These are phyloP conservation scores for Rauvolfia tetraphylla DNA, from an alignment of 257 asterid species.

Conservation along the genomic window DNA sequence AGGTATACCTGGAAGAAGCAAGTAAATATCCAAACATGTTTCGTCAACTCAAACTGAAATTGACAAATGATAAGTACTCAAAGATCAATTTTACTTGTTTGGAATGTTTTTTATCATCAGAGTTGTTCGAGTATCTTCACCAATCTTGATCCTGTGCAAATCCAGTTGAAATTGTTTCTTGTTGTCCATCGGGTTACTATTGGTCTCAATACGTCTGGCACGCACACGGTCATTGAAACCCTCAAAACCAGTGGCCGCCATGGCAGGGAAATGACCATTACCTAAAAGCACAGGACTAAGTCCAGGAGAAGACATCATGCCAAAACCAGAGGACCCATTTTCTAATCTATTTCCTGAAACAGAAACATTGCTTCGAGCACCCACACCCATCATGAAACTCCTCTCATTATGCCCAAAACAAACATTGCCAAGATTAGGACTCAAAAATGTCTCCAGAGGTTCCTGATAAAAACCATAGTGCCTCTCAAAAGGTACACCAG, in stretches of 20 bases:
- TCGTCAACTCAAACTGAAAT: background rate
- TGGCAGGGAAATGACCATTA: conserved; percentile 30
- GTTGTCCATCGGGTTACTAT: conserved; percentile 41
- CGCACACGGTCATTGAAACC: conserved; percentile 41
- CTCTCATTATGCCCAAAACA: conserved; percentile 25
- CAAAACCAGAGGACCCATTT: conserved; percentile 42
- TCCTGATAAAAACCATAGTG: conserved; percentile 42
- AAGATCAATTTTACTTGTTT: conserved; percentile 50
- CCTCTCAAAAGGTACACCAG: conserved; percentile 43
- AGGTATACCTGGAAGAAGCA: conserved; percentile 53
- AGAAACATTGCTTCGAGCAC: conserved; percentile 28
- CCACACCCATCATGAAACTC: conserved; percentile 30
- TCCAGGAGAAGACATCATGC: conserved; percentile 38
- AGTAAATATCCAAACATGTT: background rate
- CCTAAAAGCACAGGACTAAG: conserved; percentile 34
- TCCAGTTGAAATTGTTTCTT: conserved; percentile 57
- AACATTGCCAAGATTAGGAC: conserved; percentile 26
- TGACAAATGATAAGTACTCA: conserved; percentile 3
- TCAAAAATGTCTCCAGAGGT: conserved; percentile 28
- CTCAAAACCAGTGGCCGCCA: conserved; percentile 31
- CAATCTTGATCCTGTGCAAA: conserved; percentile 54
- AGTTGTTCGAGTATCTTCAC: conserved; percentile 70
- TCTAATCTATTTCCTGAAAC: conserved; percentile 33
- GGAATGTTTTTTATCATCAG: conserved; percentile 84
- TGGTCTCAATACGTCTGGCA: conserved; percentile 33